Evolutionary conservation across 768 basidiomycete species (phyloP), one percentile per base, ranked within the genome.

Genomic region (Termitomyces titanicus): DNA sequence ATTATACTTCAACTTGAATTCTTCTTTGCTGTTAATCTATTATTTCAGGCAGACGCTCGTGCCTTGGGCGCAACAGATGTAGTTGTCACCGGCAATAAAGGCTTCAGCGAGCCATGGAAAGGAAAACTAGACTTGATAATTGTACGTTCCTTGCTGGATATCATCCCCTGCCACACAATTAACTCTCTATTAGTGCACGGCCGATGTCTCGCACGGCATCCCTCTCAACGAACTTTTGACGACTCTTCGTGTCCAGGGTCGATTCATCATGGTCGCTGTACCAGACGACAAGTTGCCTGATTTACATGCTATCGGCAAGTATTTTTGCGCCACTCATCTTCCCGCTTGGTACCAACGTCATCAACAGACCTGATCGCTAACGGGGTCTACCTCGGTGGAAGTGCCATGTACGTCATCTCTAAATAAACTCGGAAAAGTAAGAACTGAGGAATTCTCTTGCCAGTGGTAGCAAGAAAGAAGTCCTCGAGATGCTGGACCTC

Each of bases 41-140:
- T 25, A 31, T 40, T 12, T 27, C n/a, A 57, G 72, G 76, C 77
- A 0, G 85, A 86, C 62, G 81, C 80, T 22, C 67, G 75, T 60
- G 74, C 80, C 63, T 70, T 87, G 61, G 85, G 86, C 2, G 85
- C 84, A 0, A 74, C 73, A 18, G 68, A 78, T 43, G 77, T 83
- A 59, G 72, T 85, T 22, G 68, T 74, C 25, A 85, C 84, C 3
- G 55, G 55, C 47, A 73, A 77, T 62, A 31, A 72, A 66, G 68
- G 78, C 55, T 77, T 77, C 66, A 62, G 70, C 48, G 60, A 72
- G 51, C 51, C 69, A 0, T 61, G 66, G 46, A 59, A 69, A 8
- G 68, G 74, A 31, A 75, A 76, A 4, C 61, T 86, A n/a, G 75
- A 80, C 60, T 68, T 84, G 35, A 79, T 85, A 59, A 73, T 86